Evolutionary conservation across 2,329 filamentous ascomycete genomes (phyloP), one percentile per base, ranked within the genome.

Genomic region (Botrytis fragariae): DNA sequence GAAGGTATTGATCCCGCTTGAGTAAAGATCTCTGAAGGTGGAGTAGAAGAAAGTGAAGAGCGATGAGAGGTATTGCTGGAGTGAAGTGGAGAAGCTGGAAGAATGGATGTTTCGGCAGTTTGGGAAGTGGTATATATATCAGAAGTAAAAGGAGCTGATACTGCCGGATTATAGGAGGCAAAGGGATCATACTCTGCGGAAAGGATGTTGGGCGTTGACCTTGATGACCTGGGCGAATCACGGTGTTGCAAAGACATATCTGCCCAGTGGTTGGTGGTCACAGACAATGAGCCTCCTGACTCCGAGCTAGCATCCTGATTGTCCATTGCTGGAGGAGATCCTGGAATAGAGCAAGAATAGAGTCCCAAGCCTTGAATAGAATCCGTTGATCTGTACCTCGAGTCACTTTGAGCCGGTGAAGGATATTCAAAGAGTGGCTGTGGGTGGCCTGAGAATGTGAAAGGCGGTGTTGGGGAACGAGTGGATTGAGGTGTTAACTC

Each of bases 121-220:
- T 84, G 82, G 45, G 82, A 77, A 42, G 82, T 79, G 22, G 68
- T 59, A 78, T 88, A 89, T 72, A 85, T 78, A 74, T 86, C 85
- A 77, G 85, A 83, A 74, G 80, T 82, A 76, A 87, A 88, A 4
- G 85, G 75, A 32, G 81, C 75, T 72, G 83, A 79, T 75, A 85
- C 79, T 70, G 81, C 79, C 39, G 82, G 77, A 51, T 85, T 83
- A 77, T 87, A 88, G 73, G 82, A 81, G 74, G 83, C 82, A 78
- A 87, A 89, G 44, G 84, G 80, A 77, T 86, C 85, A 78, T 88
- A 89, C 63, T 87, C 86, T 51, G 84, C 79, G 48, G 85, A 82
- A 72, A 87, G 79, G 44, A 86, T 82, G 76, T 83, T 85, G 71
- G 85, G 83, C 74, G 77, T 79, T 39, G 78, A 74, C 42, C 78